Evolutionary conservation across 106 monocot species (phyloP).

Genomic region (Allium sativum): DNA sequence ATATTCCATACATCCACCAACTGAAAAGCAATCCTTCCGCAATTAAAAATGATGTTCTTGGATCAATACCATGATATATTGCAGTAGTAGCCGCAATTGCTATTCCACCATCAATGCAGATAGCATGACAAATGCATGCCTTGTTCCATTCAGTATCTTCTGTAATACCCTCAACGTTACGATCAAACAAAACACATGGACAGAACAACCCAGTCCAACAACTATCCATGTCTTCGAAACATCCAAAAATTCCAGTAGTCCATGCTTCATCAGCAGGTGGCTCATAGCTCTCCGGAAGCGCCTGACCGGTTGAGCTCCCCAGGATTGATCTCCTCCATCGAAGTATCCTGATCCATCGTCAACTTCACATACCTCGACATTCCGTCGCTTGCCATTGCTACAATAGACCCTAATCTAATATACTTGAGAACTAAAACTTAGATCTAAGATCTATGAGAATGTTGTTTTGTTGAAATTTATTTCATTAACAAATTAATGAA

Average conservation of each 20-base stretch:
- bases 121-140: conserved; percentile 81
- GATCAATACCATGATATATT: conserved; percentile 76
- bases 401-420: not conserved
- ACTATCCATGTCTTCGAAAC: conserved; percentile 62
- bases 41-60: conserved; percentile 66
- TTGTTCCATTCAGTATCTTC: conserved; percentile 67
- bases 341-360: conserved; percentile 66
- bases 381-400: conserved; percentile 43
- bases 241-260: conserved; percentile 78
- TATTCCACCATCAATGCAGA: conserved; percentile 89
- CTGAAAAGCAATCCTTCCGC: conserved; percentile 74
- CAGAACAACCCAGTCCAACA: conserved; percentile 92
- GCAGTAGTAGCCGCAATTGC: conserved; percentile 70
- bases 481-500: no score
- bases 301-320: conserved; percentile 93
- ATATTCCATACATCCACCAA: conserved; percentile 96
- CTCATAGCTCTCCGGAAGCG: conserved; percentile 70
- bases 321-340: conserved; percentile 77
- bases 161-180: conserved; percentile 69
- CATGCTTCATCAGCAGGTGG: conserved; percentile 82
- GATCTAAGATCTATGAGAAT: not conserved
- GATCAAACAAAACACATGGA: conserved; percentile 87
- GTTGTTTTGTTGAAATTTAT: no score
- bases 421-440: not conserved
- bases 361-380: conserved; percentile 84